A percentile compares a stretch with the other conserved stretches of the same genome.
Conservation (phyloP, 805 yeast species). For the Hanseniaspora lindneri region DNA sequence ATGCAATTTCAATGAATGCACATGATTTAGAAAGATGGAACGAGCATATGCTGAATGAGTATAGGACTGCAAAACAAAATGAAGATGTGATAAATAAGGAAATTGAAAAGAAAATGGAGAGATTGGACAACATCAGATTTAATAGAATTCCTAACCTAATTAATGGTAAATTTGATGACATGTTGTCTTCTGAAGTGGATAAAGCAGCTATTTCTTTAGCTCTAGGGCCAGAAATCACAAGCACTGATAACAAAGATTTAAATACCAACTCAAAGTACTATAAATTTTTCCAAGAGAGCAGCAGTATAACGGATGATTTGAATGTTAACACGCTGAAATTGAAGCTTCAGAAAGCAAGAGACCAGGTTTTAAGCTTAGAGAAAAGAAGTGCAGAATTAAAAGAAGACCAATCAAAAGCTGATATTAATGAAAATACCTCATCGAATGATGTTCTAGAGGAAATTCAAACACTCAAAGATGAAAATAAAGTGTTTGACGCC, state of each 20-base stretch:
- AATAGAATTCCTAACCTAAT: constrained; percentile 13
- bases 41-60: neutral
- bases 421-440: neutral
- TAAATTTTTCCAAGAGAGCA: constrained; percentile 9
- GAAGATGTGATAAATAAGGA: neutral
- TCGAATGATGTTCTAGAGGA: neutral
- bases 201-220: neutral
- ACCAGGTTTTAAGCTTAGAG: neutral
- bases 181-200: neutral
- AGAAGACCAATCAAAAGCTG: neutral
- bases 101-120: neutral
- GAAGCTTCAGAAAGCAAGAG: neutral
- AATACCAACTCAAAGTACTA: constrained; percentile 13
- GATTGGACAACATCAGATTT: constrained; percentile 1
- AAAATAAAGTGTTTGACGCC: neutral
- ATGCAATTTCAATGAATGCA: neutral
- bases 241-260: constrained; percentile 8
- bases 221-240: constrained; percentile 5
- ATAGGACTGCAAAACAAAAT: neutral
- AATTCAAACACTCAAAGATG: neutral
- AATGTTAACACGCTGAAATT: constrained; percentile 11
- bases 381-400: neutral
- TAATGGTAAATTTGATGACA: constrained; percentile 10
- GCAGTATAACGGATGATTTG: constrained; percentile 9
- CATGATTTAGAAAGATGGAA: neutral